Base-by-base conservation (phyloP, 176 grass and related monocot genomes). In the Musa beccarii region DNA sequence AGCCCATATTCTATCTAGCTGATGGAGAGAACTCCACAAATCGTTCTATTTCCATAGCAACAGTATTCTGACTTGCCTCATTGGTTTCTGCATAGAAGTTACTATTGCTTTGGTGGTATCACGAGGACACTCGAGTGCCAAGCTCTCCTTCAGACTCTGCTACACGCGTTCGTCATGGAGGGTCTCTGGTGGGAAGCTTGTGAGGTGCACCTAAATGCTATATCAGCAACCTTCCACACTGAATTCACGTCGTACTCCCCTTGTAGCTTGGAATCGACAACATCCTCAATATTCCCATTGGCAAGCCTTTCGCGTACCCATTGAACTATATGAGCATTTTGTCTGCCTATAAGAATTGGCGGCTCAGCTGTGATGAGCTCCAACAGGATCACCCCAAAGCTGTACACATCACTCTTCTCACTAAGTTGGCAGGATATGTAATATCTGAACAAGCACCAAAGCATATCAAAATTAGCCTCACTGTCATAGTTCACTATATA, bases 341-440 rank as follows among this genome's bases (percentile, higher is more conserved):
- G 17, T 10, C 13, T 12, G 14, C 21, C n/a, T 15, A 2, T 11
- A 26, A 26, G n/a, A 54, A 73, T 73, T 21, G 71, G 52, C 25
- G 51, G 19, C 24, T 54, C 20, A 8, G 20, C 52, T 8, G 71
- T 73, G 51, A 73, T 54, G 10, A 73, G 52, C 71, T 73, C 66
- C 22, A 69, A 49, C 15, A 69, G 66, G 15, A 69, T 14, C 29
- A 69, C 66, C 22, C 29, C 66, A 4, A 69, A 69, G 29, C 29
- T 69, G 13, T 69, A 68, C 16, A 67, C 65, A 67, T 67, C 65
- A 16, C 69, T 72, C n/a, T 53, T 72, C 10, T 72, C 69, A 11
- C 51, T 72, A 4, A 72, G 49, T 23, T 67, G 23, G 65, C 13
- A 43, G 66, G 1, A 17, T 2, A 5, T 17, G 29, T 69, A 49